Percentiles rank a stretch among this genome's conserved stretches.
phyloP scores from a whole-genome alignment of 257 asterid genomes.

The Eustoma russellianum region DNA sequence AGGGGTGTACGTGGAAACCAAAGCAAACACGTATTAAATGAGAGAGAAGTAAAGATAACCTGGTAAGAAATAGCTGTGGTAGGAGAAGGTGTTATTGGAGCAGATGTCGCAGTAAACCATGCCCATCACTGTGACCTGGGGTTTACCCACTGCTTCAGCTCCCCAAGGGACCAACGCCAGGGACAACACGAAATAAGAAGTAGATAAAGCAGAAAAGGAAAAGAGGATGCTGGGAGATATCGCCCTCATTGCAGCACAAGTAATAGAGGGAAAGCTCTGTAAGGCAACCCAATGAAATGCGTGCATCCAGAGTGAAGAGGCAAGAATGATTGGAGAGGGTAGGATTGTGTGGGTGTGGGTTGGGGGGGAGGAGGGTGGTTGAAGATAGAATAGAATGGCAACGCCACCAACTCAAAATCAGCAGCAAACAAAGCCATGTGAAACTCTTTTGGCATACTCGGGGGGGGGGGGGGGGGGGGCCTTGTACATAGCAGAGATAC shows the following conservation, averaged over 20 bases:
- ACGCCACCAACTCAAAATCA: too few relatives aligned
- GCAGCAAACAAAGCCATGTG: conserved; percentile 61
- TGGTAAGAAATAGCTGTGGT: conserved; percentile 87
- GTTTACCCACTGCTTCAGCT: conserved; percentile 33
- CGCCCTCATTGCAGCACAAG: conserved; percentile 21
- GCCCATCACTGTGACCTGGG: conserved; percentile 91
- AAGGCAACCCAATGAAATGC: too few relatives aligned
- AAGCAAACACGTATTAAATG: not conserved
- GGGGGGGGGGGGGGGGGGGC: too few relatives aligned
- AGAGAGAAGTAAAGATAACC: conserved; percentile 24
- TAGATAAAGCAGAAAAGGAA: conserved; percentile 21
- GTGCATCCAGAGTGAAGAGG: too few relatives aligned
- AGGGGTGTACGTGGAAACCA: conserved; percentile 32
- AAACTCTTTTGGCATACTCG: conserved; percentile 50
- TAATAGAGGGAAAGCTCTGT: not conserved
- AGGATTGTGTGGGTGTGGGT: too few relatives aligned
- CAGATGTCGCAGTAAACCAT: conserved; percentile 91
- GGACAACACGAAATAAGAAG: conserved; percentile 20
- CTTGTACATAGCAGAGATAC: too few relatives aligned
- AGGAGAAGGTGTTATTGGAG: conserved; percentile 85
- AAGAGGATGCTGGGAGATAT: conserved; percentile 14
- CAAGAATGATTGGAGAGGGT: too few relatives aligned
- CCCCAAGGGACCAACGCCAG: conserved; percentile 17
- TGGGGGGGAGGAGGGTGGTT: too few relatives aligned
- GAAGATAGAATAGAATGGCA: too few relatives aligned